These are phyloP conservation scores for Volutella citrinella DNA, from an alignment of 2,329 filamentous ascomycete species.

Conservation along the genomic window DNA sequence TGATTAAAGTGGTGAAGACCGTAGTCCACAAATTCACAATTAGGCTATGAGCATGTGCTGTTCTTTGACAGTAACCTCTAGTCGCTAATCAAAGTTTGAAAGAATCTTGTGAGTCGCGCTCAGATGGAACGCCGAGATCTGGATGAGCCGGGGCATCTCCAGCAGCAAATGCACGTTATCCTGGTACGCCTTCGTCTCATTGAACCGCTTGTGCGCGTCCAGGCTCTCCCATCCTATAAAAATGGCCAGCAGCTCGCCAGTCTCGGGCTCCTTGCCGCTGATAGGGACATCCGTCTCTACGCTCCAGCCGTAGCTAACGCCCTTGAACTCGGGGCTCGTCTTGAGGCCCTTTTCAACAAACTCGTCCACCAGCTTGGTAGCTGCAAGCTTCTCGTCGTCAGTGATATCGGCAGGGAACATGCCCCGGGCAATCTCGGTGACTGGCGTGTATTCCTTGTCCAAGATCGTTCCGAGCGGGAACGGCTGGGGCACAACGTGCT, in stretches of 20 bases:
- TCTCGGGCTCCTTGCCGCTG: constrained; percentile 23
- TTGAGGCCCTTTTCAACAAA: constrained; percentile 12
- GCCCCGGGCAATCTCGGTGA: constrained; percentile 10
- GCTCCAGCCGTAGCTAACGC: constrained; percentile 32
- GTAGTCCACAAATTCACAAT: too few species aligned
- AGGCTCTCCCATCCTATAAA: constrained; percentile 38
- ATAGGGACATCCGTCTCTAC: constrained; percentile 30
- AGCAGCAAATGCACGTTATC: constrained; percentile 26
- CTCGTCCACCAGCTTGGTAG: constrained; percentile 1
- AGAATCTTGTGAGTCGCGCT: too few species aligned
- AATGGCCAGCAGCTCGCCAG: constrained; percentile 20
- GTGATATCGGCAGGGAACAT: constrained; percentile 12
- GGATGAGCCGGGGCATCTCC: constrained; percentile 18
- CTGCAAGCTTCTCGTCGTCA: not conserved
- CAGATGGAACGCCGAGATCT: constrained; percentile 16
- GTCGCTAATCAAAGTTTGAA: too few species aligned
- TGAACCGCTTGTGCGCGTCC: constrained; percentile 34
- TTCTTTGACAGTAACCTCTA: too few species aligned
- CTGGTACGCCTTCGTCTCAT: constrained; percentile 33
- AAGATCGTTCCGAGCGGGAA: constrained; percentile 1
- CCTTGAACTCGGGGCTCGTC: constrained; percentile 3
- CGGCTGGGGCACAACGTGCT: not conserved
- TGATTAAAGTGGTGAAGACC: too few species aligned
- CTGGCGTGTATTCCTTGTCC: constrained; percentile 4
- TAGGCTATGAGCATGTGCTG: too few species aligned